These are phyloP conservation scores for Coemansia sp. DNA, from an alignment of 192 early-diverging fungal genomes.

Conservation along the genomic window DNA sequence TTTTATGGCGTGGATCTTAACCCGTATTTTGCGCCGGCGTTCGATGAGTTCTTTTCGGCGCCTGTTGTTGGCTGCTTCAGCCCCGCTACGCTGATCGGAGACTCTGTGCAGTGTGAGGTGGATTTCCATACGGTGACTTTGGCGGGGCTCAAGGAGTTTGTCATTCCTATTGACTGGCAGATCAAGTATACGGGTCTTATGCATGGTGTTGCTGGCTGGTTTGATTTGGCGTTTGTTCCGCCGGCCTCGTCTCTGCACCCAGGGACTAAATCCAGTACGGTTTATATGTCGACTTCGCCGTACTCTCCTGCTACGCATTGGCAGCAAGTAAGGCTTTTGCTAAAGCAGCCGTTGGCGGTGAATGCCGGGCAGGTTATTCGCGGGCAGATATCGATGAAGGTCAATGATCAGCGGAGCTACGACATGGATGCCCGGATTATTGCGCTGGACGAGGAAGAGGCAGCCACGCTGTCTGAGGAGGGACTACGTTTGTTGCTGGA, in stretches of 20 bases:
- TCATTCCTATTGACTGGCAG: slow-evolving; percentile 82
- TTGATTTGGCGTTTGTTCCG: slow-evolving; percentile 84
- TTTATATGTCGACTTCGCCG: slow-evolving; percentile 88
- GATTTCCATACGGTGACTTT: slow-evolving; percentile 85
- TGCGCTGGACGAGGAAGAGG: slow-evolving; percentile 36
- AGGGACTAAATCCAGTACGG: slow-evolving; percentile 54
- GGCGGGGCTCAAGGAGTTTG: slow-evolving; percentile 78
- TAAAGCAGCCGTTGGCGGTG: slow-evolving; percentile 91
- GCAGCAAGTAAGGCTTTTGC: slow-evolving; percentile 95
- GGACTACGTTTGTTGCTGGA: slow-evolving; percentile 20
- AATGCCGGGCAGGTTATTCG: slow-evolving; percentile 85
- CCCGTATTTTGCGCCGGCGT: slow-evolving; percentile 78
- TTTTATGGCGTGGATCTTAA: slow-evolving; percentile 95
- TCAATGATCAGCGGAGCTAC: slow-evolving; percentile 92
- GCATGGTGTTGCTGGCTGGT: slow-evolving; percentile 97
- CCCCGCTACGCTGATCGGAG: slow-evolving; percentile 72
- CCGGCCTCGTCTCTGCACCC: slow-evolving; percentile 42
- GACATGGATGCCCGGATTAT: slow-evolving; percentile 74
- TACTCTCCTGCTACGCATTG: slow-evolving; percentile 91
- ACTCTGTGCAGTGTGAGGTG: slow-evolving; percentile 64
- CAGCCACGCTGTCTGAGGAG: slow-evolving; percentile 35
- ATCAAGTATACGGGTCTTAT: slow-evolving; percentile 85
- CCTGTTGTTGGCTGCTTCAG: slow-evolving; percentile 96
- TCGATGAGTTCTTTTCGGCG: slow-evolving; percentile 78
- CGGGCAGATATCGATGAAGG: slow-evolving; percentile 84